These are phyloP conservation scores for Nissolia schottii DNA, from an alignment of 306 rosid genomes.

Conservation along the genomic window DNA sequence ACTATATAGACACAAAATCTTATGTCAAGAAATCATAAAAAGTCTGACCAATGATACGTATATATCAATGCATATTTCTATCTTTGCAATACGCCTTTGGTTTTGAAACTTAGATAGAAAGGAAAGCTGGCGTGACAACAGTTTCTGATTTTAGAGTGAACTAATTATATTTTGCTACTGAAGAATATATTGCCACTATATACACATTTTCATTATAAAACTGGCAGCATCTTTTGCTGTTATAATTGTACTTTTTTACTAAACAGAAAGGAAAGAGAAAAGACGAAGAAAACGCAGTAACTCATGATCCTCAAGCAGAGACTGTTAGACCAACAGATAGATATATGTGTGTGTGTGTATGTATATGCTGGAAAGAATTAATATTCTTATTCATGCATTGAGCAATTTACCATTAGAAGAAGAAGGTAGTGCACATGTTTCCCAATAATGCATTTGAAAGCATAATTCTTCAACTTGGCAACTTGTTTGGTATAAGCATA, in stretches of 20 bases:
- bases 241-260: not conserved
- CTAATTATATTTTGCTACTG: not conserved
- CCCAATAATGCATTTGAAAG: not conserved
- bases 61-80: not conserved
- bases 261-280: not conserved
- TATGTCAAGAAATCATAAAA: not conserved
- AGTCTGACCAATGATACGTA: not conserved
- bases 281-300: no score
- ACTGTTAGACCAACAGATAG: not conserved
- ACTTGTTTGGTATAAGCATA: constrained; percentile 9
- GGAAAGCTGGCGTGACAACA: not conserved
- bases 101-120: not conserved
- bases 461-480: constrained; percentile 12
- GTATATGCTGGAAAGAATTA: not conserved
- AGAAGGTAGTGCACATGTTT: not conserved
- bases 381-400: not conserved
- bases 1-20: not conserved
- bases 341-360: no score
- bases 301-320: no score
- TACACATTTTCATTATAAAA: no score
- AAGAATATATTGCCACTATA: not conserved
- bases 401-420: not conserved
- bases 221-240: not conserved
- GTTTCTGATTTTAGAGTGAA: not conserved
- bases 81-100: not conserved